Evolutionary conservation across 1,284 basidiomycete genomes (phyloP), one percentile per base, ranked within the genome.

Genomic region (Irpex lacteus): DNA sequence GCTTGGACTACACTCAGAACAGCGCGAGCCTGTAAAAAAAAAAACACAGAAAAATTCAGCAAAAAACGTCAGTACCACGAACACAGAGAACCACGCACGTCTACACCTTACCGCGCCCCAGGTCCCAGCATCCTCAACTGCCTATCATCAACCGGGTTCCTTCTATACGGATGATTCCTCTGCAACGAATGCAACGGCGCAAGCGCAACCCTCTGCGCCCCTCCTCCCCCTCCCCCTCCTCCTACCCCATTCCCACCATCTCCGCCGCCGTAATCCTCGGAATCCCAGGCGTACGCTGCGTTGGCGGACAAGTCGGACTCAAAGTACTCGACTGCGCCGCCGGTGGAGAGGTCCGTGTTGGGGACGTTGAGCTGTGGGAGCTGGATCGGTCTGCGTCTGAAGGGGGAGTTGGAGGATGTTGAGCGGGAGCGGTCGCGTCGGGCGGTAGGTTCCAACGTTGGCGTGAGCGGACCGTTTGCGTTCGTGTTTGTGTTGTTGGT

Each of bases 141-240:
- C 64, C 80, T 80, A 69, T 90, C 89, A 72, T 91, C 89, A 26
- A 80, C 72, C n/a, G 85, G 85, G 66, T 87, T 80, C 63, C 89
- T 81, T 56, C 82, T 77, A 67, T 89, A 90, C 4, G 84, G 81
- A 69, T 85, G 84, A 37, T 71, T 75, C 11, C 87, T 81, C 59
- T 79, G 80, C 62, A 89, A 76, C 11, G 82, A 75, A 61, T 81
- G 76, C 57, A 90, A 77, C 8, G 88, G 87, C 2, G 84, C 85
- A 19, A 90, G 78, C 55, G 71, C 68, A 58, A 73, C 70, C 4
- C 70, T 66, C 32, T 65, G 52, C n/a, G 63, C 32, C 15, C 65
- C 67, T 21, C 44, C 56, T 21, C 37, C 56, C 2, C 26, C 44
- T 36, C 50, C 36, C 3, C 21, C 36, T 19, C 50, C 53, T 32